Conservation (phyloP, 345 rosid genomes). For the Hibiscus syriacus region DNA sequence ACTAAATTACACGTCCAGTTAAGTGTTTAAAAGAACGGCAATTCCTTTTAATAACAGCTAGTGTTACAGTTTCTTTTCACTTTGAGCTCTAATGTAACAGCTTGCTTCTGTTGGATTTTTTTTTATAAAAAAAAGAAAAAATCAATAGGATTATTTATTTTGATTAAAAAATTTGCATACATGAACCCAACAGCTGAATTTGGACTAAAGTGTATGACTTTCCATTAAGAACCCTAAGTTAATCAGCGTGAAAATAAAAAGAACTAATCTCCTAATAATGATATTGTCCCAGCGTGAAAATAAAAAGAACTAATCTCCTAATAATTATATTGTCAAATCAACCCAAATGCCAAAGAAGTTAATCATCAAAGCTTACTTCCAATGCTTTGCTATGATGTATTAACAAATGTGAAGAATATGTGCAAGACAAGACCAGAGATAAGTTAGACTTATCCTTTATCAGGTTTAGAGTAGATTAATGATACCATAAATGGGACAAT, state of each 20-base stretch:
- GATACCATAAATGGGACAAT: neutral
- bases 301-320: neutral
- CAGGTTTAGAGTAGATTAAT: neutral
- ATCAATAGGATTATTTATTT: no score
- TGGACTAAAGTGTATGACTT: no score
- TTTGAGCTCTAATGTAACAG: neutral
- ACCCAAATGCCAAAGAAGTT: neutral
- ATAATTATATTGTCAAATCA: neutral
- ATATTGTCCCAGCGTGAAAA: no score
- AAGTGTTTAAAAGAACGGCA: neutral
- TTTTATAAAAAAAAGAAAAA: no score
- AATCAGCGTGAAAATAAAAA: neutral
- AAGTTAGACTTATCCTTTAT: neutral
- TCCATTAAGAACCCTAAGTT: no score
- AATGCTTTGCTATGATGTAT: neutral
- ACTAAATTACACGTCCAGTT: slow-evolving; percentile 7
- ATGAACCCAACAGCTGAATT: neutral
- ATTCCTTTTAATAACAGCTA: neutral
- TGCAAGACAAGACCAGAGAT: neutral
- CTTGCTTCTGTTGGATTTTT: neutral
- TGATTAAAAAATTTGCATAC: neutral
- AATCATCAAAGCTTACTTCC: no score
- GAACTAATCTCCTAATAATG: no score
- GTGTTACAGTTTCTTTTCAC: neutral
- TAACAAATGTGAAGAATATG: neutral